Evolutionary conservation across 495 filamentous ascomycete species (phyloP).

Genomic region (Sporormia fimetaria): DNA sequence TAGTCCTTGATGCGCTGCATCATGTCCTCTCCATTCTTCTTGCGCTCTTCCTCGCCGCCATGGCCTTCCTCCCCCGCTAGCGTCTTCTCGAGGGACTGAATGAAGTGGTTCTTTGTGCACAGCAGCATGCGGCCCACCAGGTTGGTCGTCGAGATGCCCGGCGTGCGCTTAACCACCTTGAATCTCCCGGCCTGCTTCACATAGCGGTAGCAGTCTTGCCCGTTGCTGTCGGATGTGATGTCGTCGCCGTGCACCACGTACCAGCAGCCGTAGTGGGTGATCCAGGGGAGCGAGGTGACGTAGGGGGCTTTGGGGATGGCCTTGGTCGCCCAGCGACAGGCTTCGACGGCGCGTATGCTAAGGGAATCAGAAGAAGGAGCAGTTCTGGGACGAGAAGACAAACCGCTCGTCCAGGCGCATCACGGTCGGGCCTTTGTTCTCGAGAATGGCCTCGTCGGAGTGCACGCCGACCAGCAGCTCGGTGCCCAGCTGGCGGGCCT

Average conservation of each 20-base stretch:
- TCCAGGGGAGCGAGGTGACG: constrained; percentile 86
- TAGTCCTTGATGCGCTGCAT: constrained; percentile 65
- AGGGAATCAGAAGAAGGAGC: no score
- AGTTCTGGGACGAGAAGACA: background rate
- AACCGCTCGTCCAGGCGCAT: constrained; percentile 87
- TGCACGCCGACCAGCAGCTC: constrained; percentile 87
- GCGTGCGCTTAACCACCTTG: constrained; percentile 89
- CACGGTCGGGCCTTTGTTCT: constrained; percentile 95
- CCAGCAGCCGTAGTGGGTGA: constrained; percentile 82
- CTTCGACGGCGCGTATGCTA: constrained; percentile 82
- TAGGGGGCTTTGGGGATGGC: constrained; percentile 83
- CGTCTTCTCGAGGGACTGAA: constrained; percentile 56
- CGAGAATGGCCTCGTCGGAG: constrained; percentile 85
- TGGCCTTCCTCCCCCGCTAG: constrained; percentile 62
- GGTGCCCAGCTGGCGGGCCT: constrained; percentile 74
- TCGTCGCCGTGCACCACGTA: constrained; percentile 91
- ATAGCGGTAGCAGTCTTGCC: constrained; percentile 93
- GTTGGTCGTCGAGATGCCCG: constrained; percentile 93
- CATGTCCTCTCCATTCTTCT: constrained; percentile 49
- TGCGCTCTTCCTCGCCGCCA: constrained; percentile 54
- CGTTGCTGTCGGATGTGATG: constrained; percentile 71
- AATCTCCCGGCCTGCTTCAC: constrained; percentile 88
- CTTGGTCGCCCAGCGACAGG: constrained; percentile 84
- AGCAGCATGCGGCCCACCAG: constrained; percentile 94
- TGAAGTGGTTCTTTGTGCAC: constrained; percentile 80